Evolutionary conservation across 192 early-diverging fungal species (phyloP), one percentile per base, ranked within the genome.

Genomic region (Coemansia sp.): DNA sequence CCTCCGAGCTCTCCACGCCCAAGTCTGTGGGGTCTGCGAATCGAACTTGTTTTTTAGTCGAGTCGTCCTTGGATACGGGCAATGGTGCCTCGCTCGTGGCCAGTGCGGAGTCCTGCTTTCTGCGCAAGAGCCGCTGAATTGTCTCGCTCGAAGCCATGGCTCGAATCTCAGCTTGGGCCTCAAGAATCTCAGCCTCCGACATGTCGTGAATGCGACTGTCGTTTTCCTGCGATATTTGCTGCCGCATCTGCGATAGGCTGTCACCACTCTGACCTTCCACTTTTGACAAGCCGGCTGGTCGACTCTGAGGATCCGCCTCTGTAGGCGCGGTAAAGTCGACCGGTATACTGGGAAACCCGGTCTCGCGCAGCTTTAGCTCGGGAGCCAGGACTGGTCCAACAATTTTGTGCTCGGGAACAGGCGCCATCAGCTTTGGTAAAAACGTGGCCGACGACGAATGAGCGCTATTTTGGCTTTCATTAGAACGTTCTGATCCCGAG

Each of bases 181-280:
- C 87, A 3, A 84, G 64, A 27, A 95, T 91, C 43, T 96, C 93
- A 9, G 83, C 75, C 29, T 78, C 83, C 1, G 92, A 79, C 96
- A 97, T 96, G 49, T 68, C 90, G 88, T 62, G 89, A 77, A 62
- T 85, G 70, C 72, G 90, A 74, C 70, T 90, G 85, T 52, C 83
- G 85, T 58, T 89, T 43, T 73, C 76, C 24, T 62, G 57, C 46
- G 75, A 79, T 39, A 75, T 53, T 40, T 80, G 73, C 36, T 58
- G 27, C 31, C 76, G 74, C 29, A 84, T 34, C 15, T 49, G 18
- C 3, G 64, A 34, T 22, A 16, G 2, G 20, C n/a, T 47, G 58
- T 22, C 36, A 9, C 57, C 43, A 9, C 15, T 11, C 29, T 20
- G 36, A 3, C 29, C 15, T 12, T 58, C 55, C 31, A 36, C 38